Evolutionary conservation across 495 filamentous ascomycete genomes (phyloP), one percentile per base, ranked within the genome.

Genomic region (Aspergillus campestris): DNA sequence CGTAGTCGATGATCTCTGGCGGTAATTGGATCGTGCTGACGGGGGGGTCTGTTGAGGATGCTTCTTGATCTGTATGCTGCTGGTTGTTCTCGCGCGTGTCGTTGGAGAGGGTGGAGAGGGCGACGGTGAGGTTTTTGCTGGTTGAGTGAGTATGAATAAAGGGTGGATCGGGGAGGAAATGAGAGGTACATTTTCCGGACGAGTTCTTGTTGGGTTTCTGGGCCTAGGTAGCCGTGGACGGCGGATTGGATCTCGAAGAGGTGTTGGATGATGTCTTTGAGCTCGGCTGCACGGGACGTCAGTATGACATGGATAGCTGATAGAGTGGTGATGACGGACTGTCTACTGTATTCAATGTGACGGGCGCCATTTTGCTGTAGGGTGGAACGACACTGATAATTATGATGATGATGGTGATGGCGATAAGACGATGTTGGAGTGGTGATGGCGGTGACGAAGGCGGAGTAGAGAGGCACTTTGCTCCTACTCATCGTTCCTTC

Each of bases 1-100:
- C 87, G 69, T 99, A 99, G 48, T 84, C 75, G 57, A 96, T 85
- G 8, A 98, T 81, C 52, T 95, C 90, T n/a, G 83, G 81, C 3
- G 92, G 91, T 24, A 97, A 75, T 13, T 76, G 73, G 44, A 67
- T 65, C 37, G 68, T 68, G 11, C 73, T 60, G 10, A 78, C 58
- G 11, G 58, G 47, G 56, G 70, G 62, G 41, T 73, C 72, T 57
- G 59, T 64, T 56, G 69, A 61, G 65, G 72, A 68, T 61, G 44
- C 32, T 68, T 33, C 67, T 14, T 62, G 53, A 13, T 70, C 54
- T 18, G 68, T 51, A 24, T 46, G 60, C 14, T 40, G 34, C 64
- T 54, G 55, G 61, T 64, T 65, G 51, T 60, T 48, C 60, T 50
- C 39, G 40, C 63, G 44, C 47, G 73, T 69, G 54, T 79, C 59